These are phyloP conservation scores for Geotrichum klebahnii DNA, from an alignment of 1,139 yeast genomes.

Conservation along the genomic window DNA sequence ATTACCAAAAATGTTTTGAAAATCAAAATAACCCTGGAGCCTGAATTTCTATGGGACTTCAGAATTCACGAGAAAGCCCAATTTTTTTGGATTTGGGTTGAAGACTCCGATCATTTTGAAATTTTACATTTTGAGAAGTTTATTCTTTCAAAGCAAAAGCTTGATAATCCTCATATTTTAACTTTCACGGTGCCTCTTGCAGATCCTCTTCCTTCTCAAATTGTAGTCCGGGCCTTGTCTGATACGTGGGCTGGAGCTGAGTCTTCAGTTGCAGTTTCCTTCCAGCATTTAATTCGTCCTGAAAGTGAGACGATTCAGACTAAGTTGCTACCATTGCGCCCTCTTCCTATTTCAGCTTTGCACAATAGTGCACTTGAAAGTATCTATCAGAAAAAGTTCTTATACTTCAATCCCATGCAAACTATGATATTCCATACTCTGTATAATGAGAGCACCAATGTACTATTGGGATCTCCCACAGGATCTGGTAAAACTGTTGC, in stretches of 20 bases:
- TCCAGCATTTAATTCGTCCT: conserved; percentile 86
- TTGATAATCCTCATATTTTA: conserved; percentile 60
- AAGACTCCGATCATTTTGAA: conserved; percentile 62
- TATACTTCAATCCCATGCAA: conserved; percentile 96
- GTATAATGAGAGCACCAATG: conserved; percentile 73
- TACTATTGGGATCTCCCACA: conserved; percentile 95
- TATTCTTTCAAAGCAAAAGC: conserved; percentile 57
- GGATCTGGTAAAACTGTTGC: conserved; percentile 98
- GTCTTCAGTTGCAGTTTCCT: conserved; percentile 69
- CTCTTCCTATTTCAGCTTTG: conserved; percentile 78
- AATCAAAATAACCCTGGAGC: conserved; percentile 62
- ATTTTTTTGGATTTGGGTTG: conserved; percentile 88
- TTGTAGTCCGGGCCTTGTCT: conserved; percentile 70
- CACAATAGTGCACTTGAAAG: conserved; percentile 63
- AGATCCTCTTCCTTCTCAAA: conserved; percentile 85
- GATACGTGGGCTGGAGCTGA: conserved; percentile 92
- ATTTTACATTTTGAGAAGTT: conserved; percentile 81
- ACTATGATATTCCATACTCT: conserved; percentile 92
- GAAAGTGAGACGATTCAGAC: conserved; percentile 83
- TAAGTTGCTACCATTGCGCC: conserved; percentile 71
- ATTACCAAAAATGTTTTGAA: conserved; percentile 83
- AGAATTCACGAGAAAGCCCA: conserved; percentile 78
- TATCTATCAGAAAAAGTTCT: conserved; percentile 63
- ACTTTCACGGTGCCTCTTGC: conserved; percentile 90
- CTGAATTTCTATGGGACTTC: conserved; percentile 84